Conservation (phyloP, 208 protist genomes). For the Trypanosoma cruzi region DNA sequence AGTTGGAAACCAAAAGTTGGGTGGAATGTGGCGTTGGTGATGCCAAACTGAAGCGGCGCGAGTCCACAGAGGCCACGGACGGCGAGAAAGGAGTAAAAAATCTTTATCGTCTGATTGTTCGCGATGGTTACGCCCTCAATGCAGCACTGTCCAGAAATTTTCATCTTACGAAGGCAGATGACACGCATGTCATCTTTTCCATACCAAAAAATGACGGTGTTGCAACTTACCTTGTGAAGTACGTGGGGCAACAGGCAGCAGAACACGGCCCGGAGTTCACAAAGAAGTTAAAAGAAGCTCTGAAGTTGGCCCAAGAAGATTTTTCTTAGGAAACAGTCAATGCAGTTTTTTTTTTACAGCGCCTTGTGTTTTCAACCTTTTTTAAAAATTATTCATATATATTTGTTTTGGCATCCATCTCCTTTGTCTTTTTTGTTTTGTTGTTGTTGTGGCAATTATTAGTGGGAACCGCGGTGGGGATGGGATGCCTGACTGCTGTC, state of each 20-base stretch:
- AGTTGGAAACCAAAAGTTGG: constrained; percentile 58
- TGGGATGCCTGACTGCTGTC: background rate
- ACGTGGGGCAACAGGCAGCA: constrained; percentile 55
- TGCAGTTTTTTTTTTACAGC: background rate
- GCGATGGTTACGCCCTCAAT: constrained; percentile 84
- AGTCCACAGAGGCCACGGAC: constrained; percentile 18
- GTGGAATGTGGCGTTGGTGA: constrained; percentile 71
- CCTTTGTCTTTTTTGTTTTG: background rate
- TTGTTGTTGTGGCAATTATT: background rate
- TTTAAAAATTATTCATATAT: constrained; percentile 13
- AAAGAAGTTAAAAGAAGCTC: constrained; percentile 41
- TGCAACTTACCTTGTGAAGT: constrained; percentile 69
- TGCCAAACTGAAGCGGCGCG: constrained; percentile 59
- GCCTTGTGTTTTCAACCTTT: constrained; percentile 5
- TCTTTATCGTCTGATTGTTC: constrained; percentile 74
- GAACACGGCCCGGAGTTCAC: constrained; percentile 54
- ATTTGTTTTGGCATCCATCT: background rate
- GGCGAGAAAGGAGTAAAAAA: constrained; percentile 23
- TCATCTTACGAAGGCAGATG: constrained; percentile 43
- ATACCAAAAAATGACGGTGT: constrained; percentile 33
- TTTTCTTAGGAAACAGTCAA: constrained; percentile 23
- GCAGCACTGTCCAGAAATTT: constrained; percentile 49
- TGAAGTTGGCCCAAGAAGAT: constrained; percentile 24
- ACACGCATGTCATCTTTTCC: constrained; percentile 60
- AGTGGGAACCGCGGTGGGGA: background rate